Percentiles rank a stretch among this genome's conserved stretches.
Evolutionary conservation across 768 basidiomycete species (phyloP).

Genomic region (Tylopilus sp.): DNA sequence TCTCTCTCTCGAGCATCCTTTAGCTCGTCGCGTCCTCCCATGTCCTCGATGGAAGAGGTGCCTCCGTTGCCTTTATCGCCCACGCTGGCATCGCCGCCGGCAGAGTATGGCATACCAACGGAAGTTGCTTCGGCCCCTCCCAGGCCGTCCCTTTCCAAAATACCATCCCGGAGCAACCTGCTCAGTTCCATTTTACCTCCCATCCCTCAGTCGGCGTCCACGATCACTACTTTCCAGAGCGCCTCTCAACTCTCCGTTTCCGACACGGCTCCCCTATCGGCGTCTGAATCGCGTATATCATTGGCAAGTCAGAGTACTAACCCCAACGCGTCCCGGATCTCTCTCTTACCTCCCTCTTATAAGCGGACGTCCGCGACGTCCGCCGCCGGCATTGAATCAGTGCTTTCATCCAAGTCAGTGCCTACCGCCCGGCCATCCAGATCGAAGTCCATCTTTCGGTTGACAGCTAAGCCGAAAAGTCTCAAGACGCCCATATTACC

Average conservation of each 20-base stretch:
- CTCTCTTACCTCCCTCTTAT: conserved; percentile 21
- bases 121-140: conserved; percentile 3
- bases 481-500: conserved; percentile 12
- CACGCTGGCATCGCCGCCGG: conserved; percentile 5
- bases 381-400: conserved; percentile 19
- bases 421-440: conserved; percentile 3
- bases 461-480: conserved; percentile 25
- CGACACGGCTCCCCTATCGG: not conserved
- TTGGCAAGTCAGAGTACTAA: not conserved
- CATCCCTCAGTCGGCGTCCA: conserved; percentile 29
- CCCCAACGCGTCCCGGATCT: conserved; percentile 17
- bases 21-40: conserved; percentile 23
- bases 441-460: conserved; percentile 31
- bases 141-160: conserved; percentile 15
- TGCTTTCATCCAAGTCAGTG: conserved; percentile 1
- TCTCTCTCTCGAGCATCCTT: conserved; percentile 30
- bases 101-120: not conserved
- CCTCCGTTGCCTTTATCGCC: conserved; percentile 30
- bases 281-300: conserved; percentile 21
- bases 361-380: conserved; percentile 31
- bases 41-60: conserved; percentile 19
- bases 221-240: conserved; percentile 23
- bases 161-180: conserved; percentile 20
- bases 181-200: conserved; percentile 18
- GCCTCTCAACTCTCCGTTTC: conserved; percentile 22